These are phyloP conservation scores for Astrothelium macrocarpum DNA, from an alignment of 495 filamentous ascomycete species.

Conservation along the genomic window DNA sequence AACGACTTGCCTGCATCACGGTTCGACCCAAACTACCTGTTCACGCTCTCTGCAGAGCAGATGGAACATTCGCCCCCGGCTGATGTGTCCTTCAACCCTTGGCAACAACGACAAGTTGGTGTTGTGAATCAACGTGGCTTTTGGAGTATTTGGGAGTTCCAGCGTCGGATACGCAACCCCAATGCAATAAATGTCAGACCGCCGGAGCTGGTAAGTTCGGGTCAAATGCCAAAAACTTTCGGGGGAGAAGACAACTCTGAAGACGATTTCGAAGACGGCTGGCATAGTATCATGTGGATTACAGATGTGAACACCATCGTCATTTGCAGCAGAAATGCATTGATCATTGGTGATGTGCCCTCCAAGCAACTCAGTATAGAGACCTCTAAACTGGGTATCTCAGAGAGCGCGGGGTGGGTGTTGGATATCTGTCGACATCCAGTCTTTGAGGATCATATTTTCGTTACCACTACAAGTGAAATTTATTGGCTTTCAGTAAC, in stretches of 20 bases:
- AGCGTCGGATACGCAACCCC: no score
- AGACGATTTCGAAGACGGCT: constrained; percentile 27
- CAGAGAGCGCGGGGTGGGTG: constrained; percentile 24
- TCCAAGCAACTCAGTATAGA: constrained; percentile 10
- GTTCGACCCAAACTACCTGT: constrained; percentile 52
- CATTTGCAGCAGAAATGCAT: constrained; percentile 25
- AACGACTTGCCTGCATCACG: constrained; percentile 35
- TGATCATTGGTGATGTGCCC: constrained; percentile 23
- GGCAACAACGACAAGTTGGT: constrained; percentile 55
- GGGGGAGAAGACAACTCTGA: background rate
- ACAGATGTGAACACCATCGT: constrained; percentile 25
- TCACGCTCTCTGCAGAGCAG: constrained; percentile 42
- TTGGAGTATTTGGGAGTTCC: constrained; percentile 73
- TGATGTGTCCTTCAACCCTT: constrained; percentile 73
- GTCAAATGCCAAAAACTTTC: no score
- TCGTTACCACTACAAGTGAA: constrained; percentile 27
- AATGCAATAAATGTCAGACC: no score
- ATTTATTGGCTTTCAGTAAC: constrained; percentile 21
- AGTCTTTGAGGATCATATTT: constrained; percentile 21
- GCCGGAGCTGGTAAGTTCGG: no score
- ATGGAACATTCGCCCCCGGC: constrained; percentile 54
- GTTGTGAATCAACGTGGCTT: constrained; percentile 61
- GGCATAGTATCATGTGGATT: constrained; percentile 33
- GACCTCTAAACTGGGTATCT: constrained; percentile 9
- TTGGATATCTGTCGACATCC: constrained; percentile 26